Base-by-base conservation (phyloP, 2,329 filamentous ascomycete genomes). In the Neoascochyta sp. region DNA sequence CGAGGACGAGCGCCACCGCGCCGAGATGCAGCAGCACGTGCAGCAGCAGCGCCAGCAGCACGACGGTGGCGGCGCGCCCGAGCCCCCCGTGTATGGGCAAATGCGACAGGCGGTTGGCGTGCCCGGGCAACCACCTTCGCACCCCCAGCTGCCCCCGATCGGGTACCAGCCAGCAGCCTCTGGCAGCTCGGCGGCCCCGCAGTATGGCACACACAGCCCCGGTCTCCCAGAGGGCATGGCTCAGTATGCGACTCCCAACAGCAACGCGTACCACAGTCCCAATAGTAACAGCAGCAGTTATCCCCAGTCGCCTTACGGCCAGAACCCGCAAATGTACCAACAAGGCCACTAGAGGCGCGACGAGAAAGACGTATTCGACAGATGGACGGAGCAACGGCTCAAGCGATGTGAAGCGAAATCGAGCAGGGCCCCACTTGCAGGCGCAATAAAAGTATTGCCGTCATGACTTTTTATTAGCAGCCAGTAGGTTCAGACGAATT, bases 1-100 rank as follows among this genome's bases (percentile, higher is more conserved):
- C 9, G 86, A 89, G 7, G 90, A 96, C 44, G 89, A 95, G 58
- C 76, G 82, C 45, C 75, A 81, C 41, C 84, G 89, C 34, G 81
- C 80, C 63, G 76, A 76, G 16, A 80, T 73, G 35, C 71, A 56
- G 20, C 52, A 57, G 35, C 44, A 67, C 7, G 41, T 31, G 12
- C 36, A 39, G 25, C 36, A 39, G 31, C 36, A 39, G 23, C 76
- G 47, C 60, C 72, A 48, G 25, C 68, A 75, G 28, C 74, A 75
- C 26, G 66, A 71, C 15, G 77, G 80, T 46, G 60, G 69, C 59
- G 36, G 45, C 12, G 45, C 45, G 16, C 25, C 70, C 64, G 62
- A 78, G 66, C 67, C 63, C 31, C 55, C 66, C 24, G 57, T 60
- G 26, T 65, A 66, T 26, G 58, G 65, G 47, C 47, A 68, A 58